Evolutionary conservation across 768 basidiomycete genomes (phyloP).

Genomic region (Tricholoma furcatifolium): DNA sequence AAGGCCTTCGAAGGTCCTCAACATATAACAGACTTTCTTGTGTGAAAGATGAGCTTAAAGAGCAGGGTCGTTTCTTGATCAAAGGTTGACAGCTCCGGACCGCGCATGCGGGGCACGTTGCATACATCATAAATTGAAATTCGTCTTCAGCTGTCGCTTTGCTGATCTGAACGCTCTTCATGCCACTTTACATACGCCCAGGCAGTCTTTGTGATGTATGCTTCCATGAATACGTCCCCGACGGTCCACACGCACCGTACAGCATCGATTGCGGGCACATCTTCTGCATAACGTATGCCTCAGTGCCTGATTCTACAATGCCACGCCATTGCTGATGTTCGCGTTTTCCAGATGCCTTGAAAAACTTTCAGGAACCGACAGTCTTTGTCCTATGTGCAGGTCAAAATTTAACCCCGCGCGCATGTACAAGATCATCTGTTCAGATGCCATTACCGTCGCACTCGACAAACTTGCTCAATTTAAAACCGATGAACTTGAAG

Average conservation of each 20-base stretch:
- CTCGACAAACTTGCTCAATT: background rate
- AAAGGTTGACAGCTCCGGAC: background rate
- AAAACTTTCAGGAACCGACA: background rate
- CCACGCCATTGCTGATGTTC: background rate
- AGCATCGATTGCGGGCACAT: conserved; percentile 76
- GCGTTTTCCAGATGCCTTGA: conserved; percentile 9
- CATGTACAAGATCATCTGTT: conserved; percentile 4
- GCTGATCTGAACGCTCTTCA: conserved; percentile 10
- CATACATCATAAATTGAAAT: background rate
- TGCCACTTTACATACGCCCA: conserved; percentile 58
- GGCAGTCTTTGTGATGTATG: conserved; percentile 75
- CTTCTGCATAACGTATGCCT: conserved; percentile 63
- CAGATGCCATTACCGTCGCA: background rate
- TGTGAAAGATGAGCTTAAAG: too few relatives aligned
- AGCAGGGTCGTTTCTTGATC: background rate
- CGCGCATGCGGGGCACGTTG: background rate
- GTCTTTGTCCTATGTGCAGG: conserved; percentile 6
- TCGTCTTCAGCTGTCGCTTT: background rate
- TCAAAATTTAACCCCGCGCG: background rate
- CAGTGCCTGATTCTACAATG: background rate
- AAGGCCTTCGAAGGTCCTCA: too few relatives aligned
- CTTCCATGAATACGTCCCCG: conserved; percentile 57
- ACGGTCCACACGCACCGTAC: conserved; percentile 53
- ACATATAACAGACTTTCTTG: too few relatives aligned
- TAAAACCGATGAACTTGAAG: background rate